Evolutionary conservation across 129 eudicot species (phyloP).

Genomic region (Escallonia rubra): DNA sequence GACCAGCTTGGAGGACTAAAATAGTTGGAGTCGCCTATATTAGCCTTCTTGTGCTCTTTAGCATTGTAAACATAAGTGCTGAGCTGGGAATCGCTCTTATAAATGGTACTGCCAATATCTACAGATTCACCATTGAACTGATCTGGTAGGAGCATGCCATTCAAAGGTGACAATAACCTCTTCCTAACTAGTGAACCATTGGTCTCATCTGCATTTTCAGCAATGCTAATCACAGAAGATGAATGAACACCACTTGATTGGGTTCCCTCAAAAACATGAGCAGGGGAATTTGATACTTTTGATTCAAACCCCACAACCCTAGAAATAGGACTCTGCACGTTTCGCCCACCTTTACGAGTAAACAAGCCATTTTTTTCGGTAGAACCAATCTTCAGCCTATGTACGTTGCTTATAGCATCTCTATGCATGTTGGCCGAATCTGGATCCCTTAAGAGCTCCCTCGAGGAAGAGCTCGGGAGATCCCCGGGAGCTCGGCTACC

Average conservation of each 20-base stretch:
- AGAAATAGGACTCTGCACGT: conserved; percentile 53
- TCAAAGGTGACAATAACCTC: conserved; percentile 64
- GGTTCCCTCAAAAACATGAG: conserved; percentile 25
- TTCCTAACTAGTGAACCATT: conserved; percentile 48
- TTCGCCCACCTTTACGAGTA: conserved; percentile 27
- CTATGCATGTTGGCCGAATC: conserved; percentile 30
- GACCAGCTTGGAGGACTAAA: conserved; percentile 31
- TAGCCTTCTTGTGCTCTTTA: conserved; percentile 57
- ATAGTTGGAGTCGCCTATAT: conserved; percentile 31
- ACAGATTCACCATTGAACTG: conserved; percentile 44
- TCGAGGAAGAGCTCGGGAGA: conserved; percentile 12
- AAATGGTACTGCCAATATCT: conserved; percentile 21
- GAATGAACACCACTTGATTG: conserved; percentile 19
- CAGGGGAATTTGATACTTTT: conserved; percentile 22
- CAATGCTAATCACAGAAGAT: conserved; percentile 12
- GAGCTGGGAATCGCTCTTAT: conserved; percentile 14
- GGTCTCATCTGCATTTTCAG: conserved; percentile 22
- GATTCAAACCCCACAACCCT: conserved; percentile 95
- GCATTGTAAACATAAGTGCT: conserved; percentile 25
- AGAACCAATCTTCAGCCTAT: conserved; percentile 40
- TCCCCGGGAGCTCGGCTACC: conserved; percentile 32
- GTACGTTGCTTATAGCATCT: conserved; percentile 40
- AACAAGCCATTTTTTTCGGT: conserved; percentile 33
- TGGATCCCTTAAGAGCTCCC: conserved; percentile 30
- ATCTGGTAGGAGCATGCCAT: conserved; percentile 41